Evolutionary conservation across 2,329 filamentous ascomycete species (phyloP).

Genomic region (Trichoderma asperellum): DNA sequence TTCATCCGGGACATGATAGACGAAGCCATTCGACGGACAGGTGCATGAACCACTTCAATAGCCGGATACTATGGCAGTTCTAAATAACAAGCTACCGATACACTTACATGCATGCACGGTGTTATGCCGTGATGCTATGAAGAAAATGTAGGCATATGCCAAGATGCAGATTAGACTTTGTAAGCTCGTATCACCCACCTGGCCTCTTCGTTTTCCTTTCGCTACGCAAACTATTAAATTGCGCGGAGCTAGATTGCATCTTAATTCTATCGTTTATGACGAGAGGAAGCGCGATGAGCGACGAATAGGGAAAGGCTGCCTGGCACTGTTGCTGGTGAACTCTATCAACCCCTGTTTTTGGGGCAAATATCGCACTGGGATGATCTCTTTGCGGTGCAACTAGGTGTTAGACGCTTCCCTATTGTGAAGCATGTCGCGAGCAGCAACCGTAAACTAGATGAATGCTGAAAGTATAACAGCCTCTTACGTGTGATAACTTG

Average conservation of each 20-base stretch:
- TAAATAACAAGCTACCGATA: background rate
- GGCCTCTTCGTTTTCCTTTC: background rate
- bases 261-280: background rate
- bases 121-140: background rate
- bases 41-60: background rate
- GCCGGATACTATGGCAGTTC: background rate
- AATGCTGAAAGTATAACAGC: background rate
- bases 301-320: background rate
- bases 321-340: background rate
- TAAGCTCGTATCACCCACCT: constrained; percentile 9
- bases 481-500: background rate
- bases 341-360: background rate
- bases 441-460: background rate
- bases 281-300: background rate
- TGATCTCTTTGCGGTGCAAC: background rate
- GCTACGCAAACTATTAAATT: constrained; percentile 4
- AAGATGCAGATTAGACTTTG: background rate
- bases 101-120: background rate
- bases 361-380: background rate
- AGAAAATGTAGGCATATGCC: background rate
- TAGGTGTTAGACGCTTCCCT: background rate
- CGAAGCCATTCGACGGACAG: background rate
- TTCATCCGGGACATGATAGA: background rate
- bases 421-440: background rate
- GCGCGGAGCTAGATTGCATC: background rate